phyloP scores from a whole-genome alignment of 2,329 filamentous ascomycete genomes.

The Colletotrichum lindemuthianum region DNA sequence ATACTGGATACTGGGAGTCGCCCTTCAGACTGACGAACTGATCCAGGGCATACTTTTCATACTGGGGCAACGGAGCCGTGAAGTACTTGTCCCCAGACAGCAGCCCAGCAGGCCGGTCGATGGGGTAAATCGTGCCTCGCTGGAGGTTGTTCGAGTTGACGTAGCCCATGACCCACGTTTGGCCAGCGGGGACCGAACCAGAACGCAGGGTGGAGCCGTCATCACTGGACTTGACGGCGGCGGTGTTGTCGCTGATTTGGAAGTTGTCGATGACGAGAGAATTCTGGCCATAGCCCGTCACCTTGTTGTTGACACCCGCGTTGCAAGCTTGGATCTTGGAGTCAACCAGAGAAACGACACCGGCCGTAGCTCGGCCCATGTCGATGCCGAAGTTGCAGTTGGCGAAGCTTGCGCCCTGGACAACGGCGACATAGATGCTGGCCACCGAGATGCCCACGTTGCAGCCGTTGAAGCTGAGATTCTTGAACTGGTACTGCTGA shows the following conservation, averaged over 20 bases:
- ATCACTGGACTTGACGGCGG: constrained; percentile 38
- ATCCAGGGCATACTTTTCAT: constrained; percentile 50
- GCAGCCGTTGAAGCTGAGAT: constrained; percentile 43
- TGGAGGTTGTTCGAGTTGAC: constrained; percentile 42
- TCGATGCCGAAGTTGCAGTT: constrained; percentile 45
- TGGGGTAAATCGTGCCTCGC: constrained; percentile 43
- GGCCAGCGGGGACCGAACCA: constrained; percentile 35
- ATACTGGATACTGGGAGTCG: constrained; percentile 49
- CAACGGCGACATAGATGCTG: constrained; percentile 41
- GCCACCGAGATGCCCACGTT: constrained; percentile 43
- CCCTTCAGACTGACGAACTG: constrained; percentile 59
- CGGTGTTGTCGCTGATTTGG: constrained; percentile 36
- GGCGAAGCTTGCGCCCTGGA: constrained; percentile 42
- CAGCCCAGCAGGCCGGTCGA: constrained; percentile 44
- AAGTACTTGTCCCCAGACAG: constrained; percentile 45
- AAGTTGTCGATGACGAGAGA: constrained; percentile 45
- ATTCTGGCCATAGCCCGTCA: constrained; percentile 40
- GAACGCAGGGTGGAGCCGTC: constrained; percentile 34
- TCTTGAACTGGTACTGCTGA: constrained; percentile 49
- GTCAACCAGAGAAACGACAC: constrained; percentile 44
- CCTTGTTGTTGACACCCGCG: constrained; percentile 41
- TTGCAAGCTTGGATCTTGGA: constrained; percentile 40
- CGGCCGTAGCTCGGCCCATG: constrained; percentile 40
- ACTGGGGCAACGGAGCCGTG: constrained; percentile 49
- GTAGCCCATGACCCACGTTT: constrained; percentile 43